Evolutionary conservation across 1,284 basidiomycete genomes (phyloP).

Genomic region (Papiliotrema flavescens): DNA sequence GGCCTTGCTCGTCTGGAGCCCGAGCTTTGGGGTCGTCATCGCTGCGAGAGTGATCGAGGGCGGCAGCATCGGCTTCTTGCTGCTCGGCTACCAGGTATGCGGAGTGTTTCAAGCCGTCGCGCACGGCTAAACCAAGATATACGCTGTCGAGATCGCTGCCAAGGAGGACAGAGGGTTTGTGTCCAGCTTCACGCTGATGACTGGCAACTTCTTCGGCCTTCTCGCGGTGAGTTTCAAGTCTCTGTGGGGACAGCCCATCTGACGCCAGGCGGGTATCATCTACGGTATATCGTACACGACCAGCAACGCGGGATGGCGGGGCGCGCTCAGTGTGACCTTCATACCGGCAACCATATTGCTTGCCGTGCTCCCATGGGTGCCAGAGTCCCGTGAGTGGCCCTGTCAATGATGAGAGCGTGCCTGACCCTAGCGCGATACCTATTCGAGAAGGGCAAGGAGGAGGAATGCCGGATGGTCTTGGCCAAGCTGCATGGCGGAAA

Average conservation of each 20-base stretch:
- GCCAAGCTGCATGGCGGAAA: constrained; percentile 15
- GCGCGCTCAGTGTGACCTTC: constrained; percentile 21
- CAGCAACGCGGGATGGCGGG: constrained; percentile 21
- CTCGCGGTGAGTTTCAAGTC: constrained; percentile 12
- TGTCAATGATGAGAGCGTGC: not conserved
- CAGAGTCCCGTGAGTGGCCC: constrained; percentile 22
- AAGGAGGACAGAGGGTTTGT: constrained; percentile 28
- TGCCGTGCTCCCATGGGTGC: constrained; percentile 20
- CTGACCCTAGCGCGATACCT: constrained; percentile 20
- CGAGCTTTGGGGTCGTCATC: constrained; percentile 20
- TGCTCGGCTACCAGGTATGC: constrained; percentile 24
- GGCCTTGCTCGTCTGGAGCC: constrained; percentile 20
- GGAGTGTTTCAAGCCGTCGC: not conserved
- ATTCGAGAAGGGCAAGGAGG: constrained; percentile 20
- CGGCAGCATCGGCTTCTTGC: constrained; percentile 21
- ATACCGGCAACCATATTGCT: constrained; percentile 22
- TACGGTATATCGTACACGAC: constrained; percentile 23
- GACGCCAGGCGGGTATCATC: constrained; percentile 17
- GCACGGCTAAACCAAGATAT: constrained; percentile 11
- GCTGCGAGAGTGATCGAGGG: constrained; percentile 27
- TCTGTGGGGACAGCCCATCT: not conserved
- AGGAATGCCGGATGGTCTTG: constrained; percentile 16
- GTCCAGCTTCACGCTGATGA: constrained; percentile 21
- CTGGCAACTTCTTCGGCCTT: constrained; percentile 27
- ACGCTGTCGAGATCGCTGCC: constrained; percentile 26